Percentiles rank a stretch among this genome's conserved stretches.
These are phyloP conservation scores for Botryotinia globosa DNA, from an alignment of 2,329 filamentous ascomycete species.

Conservation along the genomic window DNA sequence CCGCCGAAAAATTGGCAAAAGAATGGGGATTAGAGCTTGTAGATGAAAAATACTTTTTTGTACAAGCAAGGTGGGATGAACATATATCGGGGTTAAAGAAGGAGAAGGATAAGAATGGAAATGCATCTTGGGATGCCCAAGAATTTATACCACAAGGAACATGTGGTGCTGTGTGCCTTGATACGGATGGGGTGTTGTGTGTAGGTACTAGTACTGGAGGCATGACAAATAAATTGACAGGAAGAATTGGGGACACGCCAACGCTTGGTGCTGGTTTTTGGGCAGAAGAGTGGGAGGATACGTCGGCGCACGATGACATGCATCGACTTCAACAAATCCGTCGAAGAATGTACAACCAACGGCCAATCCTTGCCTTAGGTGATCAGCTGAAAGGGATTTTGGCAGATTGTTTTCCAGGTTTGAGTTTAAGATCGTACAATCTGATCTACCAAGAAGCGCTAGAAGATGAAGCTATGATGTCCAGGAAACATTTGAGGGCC, in stretches of 20 bases:
- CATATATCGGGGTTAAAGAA: conserved; percentile 58
- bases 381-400: conserved; percentile 49
- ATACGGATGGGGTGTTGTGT: conserved; percentile 71
- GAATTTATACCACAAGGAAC: conserved; percentile 81
- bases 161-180: conserved; percentile 77
- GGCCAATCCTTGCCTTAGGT: conserved; percentile 43
- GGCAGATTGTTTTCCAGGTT: conserved; percentile 56
- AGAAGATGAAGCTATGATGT: conserved; percentile 31
- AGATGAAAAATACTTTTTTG: conserved; percentile 70
- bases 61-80: conserved; percentile 74
- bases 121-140: conserved; percentile 55
- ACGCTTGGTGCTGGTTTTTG: conserved; percentile 83
- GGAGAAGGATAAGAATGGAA: conserved; percentile 44
- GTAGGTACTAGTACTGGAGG: conserved; percentile 69
- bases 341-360: conserved; percentile 24
- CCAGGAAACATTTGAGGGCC: conserved; percentile 30
- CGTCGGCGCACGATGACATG: conserved; percentile 33
- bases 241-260: conserved; percentile 82
- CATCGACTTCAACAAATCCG: conserved; percentile 37
- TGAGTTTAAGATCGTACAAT: conserved; percentile 40
- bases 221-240: conserved; percentile 84
- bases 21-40: conserved; percentile 70
- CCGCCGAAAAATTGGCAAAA: conserved; percentile 66
- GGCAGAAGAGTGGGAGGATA: conserved; percentile 75
- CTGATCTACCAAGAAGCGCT: conserved; percentile 8